phyloP scores from a whole-genome alignment of 2,329 filamentous ascomycete species.

The Neophaeococcomyces mojaviensis region DNA sequence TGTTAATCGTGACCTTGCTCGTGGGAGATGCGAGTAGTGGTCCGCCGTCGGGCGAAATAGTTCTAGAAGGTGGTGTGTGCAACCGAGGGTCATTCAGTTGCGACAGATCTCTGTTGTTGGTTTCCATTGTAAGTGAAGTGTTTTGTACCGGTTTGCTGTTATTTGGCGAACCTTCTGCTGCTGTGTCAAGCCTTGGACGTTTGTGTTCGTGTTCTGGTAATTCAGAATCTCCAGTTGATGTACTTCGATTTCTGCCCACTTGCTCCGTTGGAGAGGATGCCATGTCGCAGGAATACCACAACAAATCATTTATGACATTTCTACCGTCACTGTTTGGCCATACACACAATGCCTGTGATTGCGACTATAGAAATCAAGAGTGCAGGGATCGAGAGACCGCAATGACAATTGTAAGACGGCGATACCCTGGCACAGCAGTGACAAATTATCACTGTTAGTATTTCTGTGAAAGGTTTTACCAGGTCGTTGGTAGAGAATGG shows the following conservation, averaged over 20 bases:
- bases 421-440: too few relatives aligned
- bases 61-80: not conserved
- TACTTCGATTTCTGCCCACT: conserved; percentile 20
- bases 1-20: conserved; percentile 43
- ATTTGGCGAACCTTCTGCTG: not conserved
- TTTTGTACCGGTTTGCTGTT: not conserved
- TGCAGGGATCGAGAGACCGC: too few relatives aligned
- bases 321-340: too few relatives aligned
- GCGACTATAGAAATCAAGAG: too few relatives aligned
- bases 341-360: too few relatives aligned
- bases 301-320: not conserved
- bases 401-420: too few relatives aligned
- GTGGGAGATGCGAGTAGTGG: conserved; percentile 28
- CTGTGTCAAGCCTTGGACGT: conserved; percentile 16
- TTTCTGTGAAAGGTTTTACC: too few relatives aligned
- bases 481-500: too few relatives aligned
- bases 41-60: not conserved
- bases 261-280: conserved; percentile 17
- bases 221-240: conserved; percentile 19
- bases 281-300: conserved; percentile 12
- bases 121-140: not conserved
- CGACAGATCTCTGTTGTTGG: conserved; percentile 9
- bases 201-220: conserved; percentile 23
- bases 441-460: too few relatives aligned
- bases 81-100: not conserved